Conservation (phyloP, 1,284 basidiomycete genomes). For the Ustilago loliicola region DNA sequence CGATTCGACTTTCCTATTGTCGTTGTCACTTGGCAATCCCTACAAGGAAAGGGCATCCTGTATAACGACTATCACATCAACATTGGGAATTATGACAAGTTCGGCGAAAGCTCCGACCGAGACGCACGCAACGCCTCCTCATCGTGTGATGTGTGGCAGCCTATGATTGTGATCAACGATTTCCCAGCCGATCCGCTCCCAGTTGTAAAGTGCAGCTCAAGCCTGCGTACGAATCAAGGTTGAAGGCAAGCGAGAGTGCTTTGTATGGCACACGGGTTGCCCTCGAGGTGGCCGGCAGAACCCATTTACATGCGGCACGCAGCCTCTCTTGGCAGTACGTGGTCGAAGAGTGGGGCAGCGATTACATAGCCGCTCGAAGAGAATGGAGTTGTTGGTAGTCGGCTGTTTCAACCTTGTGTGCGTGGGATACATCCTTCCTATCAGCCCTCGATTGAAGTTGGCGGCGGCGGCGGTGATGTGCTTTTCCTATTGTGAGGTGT, state of each 20-base stretch:
- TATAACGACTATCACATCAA: neutral
- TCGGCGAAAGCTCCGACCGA: too few species aligned
- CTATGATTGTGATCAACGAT: neutral
- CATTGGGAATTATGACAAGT: too few species aligned
- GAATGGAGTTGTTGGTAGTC: neutral
- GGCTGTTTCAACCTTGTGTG: neutral
- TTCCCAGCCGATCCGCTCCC: neutral
- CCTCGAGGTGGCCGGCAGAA: neutral
- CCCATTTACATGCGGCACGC: too few species aligned
- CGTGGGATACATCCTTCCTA: slow-evolving; percentile 1
- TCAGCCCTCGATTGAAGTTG: neutral
- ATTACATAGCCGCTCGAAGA: slow-evolving; percentile 9
- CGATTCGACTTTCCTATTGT: neutral
- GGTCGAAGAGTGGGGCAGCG: neutral
- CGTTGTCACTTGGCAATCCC: neutral
- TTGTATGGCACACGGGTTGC: too few species aligned
- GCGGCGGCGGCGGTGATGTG: neutral
- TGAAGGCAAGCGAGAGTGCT: too few species aligned
- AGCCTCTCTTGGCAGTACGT: too few species aligned
- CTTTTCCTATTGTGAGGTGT: neutral
- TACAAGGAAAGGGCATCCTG: neutral
- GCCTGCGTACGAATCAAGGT: too few species aligned
- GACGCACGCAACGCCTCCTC: too few species aligned
- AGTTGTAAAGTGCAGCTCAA: too few species aligned
- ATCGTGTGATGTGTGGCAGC: too few species aligned